Evolutionary conservation across 306 rosid genomes (phyloP), one percentile per base, ranked within the genome.

Genomic region (Cyamopsis tetragonoloba): DNA sequence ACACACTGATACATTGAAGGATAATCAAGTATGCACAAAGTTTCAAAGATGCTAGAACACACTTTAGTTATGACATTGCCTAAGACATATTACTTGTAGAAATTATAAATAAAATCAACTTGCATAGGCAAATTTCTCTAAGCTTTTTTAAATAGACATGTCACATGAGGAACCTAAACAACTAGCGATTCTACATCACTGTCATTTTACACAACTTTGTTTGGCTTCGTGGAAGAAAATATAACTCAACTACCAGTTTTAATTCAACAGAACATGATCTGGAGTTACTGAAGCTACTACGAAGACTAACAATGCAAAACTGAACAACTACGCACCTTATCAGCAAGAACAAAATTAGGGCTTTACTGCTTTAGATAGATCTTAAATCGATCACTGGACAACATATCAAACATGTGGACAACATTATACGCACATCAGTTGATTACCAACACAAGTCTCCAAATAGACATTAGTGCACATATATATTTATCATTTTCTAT

Each of bases 381-480:
- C 37, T 62, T 32, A 67, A 20, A 24, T 50, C 13, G 9, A 53
- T 57, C 30, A 26, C 41, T 58, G 28, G 4, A 38, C 42, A 42
- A 50, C 46, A 70, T 42, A 63, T 38, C 34, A 64, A 57, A 50
- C 78, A 71, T 9, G 46, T 70, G 14, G 37, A 57, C 37, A 34
- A 50, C 71, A 70, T n/a, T 31, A 12, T 30, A 44, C 44, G 69
- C 39, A 44, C 11, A 49, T 14, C n/a, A 38, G 8, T 15, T 50
- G 58, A 70, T 37, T 43, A 48, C 49, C 70, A 32, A 34, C 22
- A 24, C 37, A 62, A 56, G 26, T 60, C 48, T 9, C 41, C 24
- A 79, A 58, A 37, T 5, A 30, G 41, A 30, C 18, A 44, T 61
- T 3, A 54, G 12, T 6, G 28, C 51, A 50, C 7, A 17, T 53